A percentile compares a stretch with the other conserved stretches of the same genome.
phyloP scores from a whole-genome alignment of 305 asterid genomes.

The Solanum hybrid region DNA sequence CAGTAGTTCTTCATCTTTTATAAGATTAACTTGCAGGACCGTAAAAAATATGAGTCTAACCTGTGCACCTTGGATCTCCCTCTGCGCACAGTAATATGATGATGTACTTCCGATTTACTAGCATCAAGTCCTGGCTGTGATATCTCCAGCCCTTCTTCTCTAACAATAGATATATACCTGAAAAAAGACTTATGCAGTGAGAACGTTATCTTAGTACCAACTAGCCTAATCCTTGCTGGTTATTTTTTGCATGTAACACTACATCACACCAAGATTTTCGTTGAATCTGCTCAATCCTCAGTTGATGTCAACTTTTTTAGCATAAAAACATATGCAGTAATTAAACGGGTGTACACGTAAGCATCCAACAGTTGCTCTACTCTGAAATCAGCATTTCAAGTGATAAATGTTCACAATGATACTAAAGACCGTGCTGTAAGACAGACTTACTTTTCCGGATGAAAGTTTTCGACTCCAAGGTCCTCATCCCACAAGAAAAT shows the following conservation, averaged over 20 bases:
- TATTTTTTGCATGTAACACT: neutral
- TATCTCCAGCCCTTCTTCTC: slow-evolving; percentile 90
- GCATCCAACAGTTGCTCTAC: neutral
- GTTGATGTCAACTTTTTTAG: neutral
- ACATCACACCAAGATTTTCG: neutral
- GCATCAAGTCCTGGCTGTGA: slow-evolving; percentile 94
- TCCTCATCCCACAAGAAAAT: slow-evolving; percentile 95
- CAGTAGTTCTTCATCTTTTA: neutral
- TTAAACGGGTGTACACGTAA: neutral
- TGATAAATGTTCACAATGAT: neutral
- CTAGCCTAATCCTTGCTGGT: neutral
- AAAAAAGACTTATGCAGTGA: neutral
- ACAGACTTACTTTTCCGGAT: slow-evolving; percentile 53
- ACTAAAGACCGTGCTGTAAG: neutral
- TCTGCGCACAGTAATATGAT: slow-evolving; percentile 64
- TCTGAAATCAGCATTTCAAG: neutral
- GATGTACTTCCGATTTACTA: slow-evolving; percentile 65
- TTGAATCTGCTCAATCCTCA: neutral
- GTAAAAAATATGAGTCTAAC: slow-evolving; percentile 21
- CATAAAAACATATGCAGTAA: neutral
- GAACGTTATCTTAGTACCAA: neutral
- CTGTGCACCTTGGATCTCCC: slow-evolving; percentile 67
- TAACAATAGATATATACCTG: slow-evolving; percentile 75
- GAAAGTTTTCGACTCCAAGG: slow-evolving; percentile 67
- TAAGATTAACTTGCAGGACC: neutral